Evolutionary conservation across 345 rosid species (phyloP).

Genomic region (Tarenaya hassleriana): DNA sequence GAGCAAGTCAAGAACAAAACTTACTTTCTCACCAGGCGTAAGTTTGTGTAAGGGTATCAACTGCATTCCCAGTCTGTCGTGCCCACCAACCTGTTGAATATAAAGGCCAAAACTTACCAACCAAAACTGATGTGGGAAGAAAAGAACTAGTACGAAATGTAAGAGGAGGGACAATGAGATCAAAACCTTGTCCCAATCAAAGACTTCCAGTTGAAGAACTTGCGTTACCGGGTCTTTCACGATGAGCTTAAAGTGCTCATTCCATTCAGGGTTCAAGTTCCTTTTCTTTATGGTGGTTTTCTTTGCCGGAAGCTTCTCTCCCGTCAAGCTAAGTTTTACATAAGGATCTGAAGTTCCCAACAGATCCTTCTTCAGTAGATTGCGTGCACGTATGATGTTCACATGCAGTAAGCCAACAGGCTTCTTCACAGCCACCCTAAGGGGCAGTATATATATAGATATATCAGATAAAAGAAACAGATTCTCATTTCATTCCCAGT

Average conservation of each 20-base stretch:
- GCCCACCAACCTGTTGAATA: slow-evolving; percentile 52
- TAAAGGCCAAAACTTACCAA: background rate
- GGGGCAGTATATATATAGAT: too few species aligned
- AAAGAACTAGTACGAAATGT: background rate
- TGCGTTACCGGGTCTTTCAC: slow-evolving; percentile 60
- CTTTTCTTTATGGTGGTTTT: slow-evolving; percentile 68
- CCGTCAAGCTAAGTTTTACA: slow-evolving; percentile 54
- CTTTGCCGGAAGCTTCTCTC: slow-evolving; percentile 57
- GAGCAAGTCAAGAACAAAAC: slow-evolving; percentile 53
- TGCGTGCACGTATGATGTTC: slow-evolving; percentile 53
- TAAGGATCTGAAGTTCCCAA: slow-evolving; percentile 75
- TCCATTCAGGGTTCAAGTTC: slow-evolving; percentile 77
- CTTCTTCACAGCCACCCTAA: slow-evolving; percentile 53
- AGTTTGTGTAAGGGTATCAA: slow-evolving; percentile 48
- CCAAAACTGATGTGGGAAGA: background rate
- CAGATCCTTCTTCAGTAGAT: slow-evolving; percentile 57
- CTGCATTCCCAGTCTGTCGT: slow-evolving; percentile 74
- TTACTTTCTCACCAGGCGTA: slow-evolving; percentile 40
- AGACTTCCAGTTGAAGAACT: slow-evolving; percentile 60
- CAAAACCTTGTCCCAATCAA: slow-evolving; percentile 78
- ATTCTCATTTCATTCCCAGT: background rate
- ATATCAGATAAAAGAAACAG: slow-evolving; percentile 13
- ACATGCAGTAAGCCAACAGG: slow-evolving; percentile 73
- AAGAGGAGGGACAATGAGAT: slow-evolving; percentile 2
- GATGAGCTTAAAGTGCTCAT: slow-evolving; percentile 61